phyloP scores from a whole-genome alignment of 2,329 filamentous ascomycete species.

The Mycogone perniciosa region DNA sequence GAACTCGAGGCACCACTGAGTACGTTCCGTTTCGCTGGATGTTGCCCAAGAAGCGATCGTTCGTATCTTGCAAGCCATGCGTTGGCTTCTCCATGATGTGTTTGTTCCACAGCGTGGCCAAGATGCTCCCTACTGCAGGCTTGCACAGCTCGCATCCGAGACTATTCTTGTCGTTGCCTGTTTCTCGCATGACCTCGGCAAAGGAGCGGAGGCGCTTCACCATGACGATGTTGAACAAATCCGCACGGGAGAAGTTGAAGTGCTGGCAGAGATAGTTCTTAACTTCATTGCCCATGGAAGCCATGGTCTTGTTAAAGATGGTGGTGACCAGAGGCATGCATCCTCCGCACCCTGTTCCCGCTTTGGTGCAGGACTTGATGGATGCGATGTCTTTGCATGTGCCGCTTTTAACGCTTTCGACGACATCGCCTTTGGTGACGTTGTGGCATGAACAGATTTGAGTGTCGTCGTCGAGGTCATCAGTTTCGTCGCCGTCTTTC shows the following conservation, averaged over 20 bases:
- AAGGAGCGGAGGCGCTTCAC: constrained; percentile 72
- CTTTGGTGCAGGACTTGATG: constrained; percentile 85
- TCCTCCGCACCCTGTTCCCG: constrained; percentile 83
- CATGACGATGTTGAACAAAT: constrained; percentile 84
- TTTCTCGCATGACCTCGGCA: constrained; percentile 68
- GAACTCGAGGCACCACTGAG: constrained; percentile 76
- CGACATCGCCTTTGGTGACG: constrained; percentile 77
- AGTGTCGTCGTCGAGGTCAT: constrained; percentile 75
- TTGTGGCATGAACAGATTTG: constrained; percentile 94
- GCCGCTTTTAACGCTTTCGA: constrained; percentile 65
- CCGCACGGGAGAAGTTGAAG: constrained; percentile 75
- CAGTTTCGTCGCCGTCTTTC: constrained; percentile 63
- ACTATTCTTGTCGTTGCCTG: constrained; percentile 64
- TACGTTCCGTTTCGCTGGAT: constrained; percentile 90
- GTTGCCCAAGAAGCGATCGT: constrained; percentile 81
- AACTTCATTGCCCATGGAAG: constrained; percentile 77
- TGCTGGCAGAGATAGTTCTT: constrained; percentile 82
- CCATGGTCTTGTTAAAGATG: constrained; percentile 87
- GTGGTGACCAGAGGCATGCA: constrained; percentile 83
- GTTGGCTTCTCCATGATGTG: constrained; percentile 67
- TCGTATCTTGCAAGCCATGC: constrained; percentile 81
- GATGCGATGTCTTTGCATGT: constrained; percentile 75
- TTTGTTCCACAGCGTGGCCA: constrained; percentile 75
- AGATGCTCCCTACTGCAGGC: constrained; percentile 72
- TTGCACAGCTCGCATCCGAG: constrained; percentile 84